A percentile compares a stretch with the other conserved stretches of the same genome.
Conservation (phyloP, 148 eudicot species). For the Fagopyrum esculentum region DNA sequence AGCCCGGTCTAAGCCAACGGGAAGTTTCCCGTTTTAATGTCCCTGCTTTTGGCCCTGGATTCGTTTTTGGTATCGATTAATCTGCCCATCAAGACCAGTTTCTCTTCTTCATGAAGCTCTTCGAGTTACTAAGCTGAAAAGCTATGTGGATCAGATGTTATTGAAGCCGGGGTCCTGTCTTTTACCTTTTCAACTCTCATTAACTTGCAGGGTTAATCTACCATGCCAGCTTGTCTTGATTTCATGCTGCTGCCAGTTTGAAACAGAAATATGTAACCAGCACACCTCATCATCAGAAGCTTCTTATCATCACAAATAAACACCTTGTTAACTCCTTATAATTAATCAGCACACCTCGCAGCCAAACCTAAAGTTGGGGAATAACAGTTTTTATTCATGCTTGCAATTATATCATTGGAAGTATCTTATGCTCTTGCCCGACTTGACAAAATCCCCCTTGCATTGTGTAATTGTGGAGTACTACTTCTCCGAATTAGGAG, state of each 20-base stretch:
- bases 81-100: slow-evolving; percentile 82
- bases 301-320: no score
- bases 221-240: background rate
- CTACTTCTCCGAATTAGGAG: slow-evolving; percentile 91
- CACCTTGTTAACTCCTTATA: no score
- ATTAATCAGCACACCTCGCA: no score
- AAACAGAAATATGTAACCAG: no score
- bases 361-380: no score
- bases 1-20: slow-evolving; percentile 90
- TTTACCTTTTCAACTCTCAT: background rate
- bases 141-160: slow-evolving; percentile 86
- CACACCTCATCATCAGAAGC: no score
- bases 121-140: slow-evolving; percentile 64
- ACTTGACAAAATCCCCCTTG: background rate
- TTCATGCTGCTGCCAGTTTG: no score
- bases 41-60: no score
- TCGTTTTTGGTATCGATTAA: slow-evolving; percentile 29
- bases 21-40: slow-evolving; percentile 93
- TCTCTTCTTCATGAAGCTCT: slow-evolving; percentile 84
- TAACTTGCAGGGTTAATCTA: background rate
- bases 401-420: background rate
- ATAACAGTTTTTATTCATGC: background rate
- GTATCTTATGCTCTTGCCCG: background rate
- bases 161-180: slow-evolving; percentile 67
- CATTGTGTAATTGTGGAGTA: slow-evolving; percentile 35